These are phyloP conservation scores for Claviceps fusiformis DNA, from an alignment of 2,329 filamentous ascomycete genomes.

Conservation along the genomic window DNA sequence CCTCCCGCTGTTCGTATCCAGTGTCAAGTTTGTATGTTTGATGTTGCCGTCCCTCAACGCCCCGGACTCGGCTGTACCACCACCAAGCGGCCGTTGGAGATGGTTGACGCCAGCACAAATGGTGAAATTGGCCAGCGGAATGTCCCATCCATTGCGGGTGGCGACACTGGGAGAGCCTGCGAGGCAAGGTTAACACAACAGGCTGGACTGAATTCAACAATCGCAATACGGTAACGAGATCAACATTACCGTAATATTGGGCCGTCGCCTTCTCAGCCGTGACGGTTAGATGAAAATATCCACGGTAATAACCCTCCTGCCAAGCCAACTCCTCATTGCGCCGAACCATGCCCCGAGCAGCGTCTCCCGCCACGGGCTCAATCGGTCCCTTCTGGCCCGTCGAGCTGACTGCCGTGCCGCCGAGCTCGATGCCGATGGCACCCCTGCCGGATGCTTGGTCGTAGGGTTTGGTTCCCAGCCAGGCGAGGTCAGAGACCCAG, in stretches of 20 bases:
- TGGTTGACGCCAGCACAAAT: constrained; percentile 48
- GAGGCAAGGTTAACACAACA: not conserved
- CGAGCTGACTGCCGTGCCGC: constrained; percentile 52
- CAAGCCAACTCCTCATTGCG: constrained; percentile 54
- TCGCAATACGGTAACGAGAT: too few relatives aligned
- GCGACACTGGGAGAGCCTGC: constrained; percentile 37
- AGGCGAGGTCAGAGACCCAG: constrained; percentile 46
- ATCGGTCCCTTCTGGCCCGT: constrained; percentile 45
- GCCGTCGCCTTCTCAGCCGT: constrained; percentile 44
- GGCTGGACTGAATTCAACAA: too few relatives aligned
- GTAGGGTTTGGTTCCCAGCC: constrained; percentile 41
- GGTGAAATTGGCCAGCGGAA: constrained; percentile 57
- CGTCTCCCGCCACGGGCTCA: constrained; percentile 36
- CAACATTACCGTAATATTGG: constrained; percentile 43
- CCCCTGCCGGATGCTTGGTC: constrained; percentile 38
- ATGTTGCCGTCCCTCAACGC: constrained; percentile 35
- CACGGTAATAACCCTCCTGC: constrained; percentile 61
- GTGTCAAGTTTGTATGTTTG: constrained; percentile 38
- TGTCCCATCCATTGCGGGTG: constrained; percentile 47
- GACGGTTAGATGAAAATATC: constrained; percentile 55
- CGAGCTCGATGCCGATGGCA: constrained; percentile 49
- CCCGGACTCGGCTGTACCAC: constrained; percentile 37
- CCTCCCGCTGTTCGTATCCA: constrained; percentile 12
- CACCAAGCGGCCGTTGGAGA: constrained; percentile 29
- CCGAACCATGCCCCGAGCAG: constrained; percentile 27